phyloP scores from a whole-genome alignment of 2,329 filamentous ascomycete species.

The Colletotrichum sp. region DNA sequence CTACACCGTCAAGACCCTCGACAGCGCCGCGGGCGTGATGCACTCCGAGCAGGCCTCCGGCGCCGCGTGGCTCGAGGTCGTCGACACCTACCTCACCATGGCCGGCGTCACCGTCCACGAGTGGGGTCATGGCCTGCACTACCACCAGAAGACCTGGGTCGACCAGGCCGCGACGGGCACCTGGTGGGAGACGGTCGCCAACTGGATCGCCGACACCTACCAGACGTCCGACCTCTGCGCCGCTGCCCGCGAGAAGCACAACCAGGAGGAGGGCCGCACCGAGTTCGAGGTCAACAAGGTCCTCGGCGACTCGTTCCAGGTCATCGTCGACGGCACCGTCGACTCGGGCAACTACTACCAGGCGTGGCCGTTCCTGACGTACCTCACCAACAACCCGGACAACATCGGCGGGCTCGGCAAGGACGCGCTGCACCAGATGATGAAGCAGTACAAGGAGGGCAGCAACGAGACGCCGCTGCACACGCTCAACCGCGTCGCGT shows the following conservation, averaged over 20 bases:
- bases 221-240: conserved; percentile 49
- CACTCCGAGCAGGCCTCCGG: conserved; percentile 43
- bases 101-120: conserved; percentile 53
- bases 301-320: conserved; percentile 52
- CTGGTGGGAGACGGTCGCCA: conserved; percentile 58
- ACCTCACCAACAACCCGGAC: conserved; percentile 54
- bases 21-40: conserved; percentile 46
- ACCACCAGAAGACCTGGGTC: conserved; percentile 48
- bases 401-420: conserved; percentile 43
- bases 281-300: conserved; percentile 48
- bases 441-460: conserved; percentile 44
- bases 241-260: conserved; percentile 37
- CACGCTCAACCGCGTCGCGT: conserved; percentile 43
- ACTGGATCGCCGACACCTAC: conserved; percentile 55
- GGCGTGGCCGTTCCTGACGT: conserved; percentile 55
- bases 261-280: conserved; percentile 37
- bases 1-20: conserved; percentile 42
- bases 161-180: conserved; percentile 50
- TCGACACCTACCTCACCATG: conserved; percentile 39
- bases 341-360: conserved; percentile 54
- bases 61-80: conserved; percentile 48
- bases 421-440: conserved; percentile 46
- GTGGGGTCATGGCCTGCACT: conserved; percentile 54
- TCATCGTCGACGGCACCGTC: conserved; percentile 50
- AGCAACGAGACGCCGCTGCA: conserved; percentile 58